These are phyloP conservation scores for Populus hybrid DNA, from an alignment of 441 rosid species.

Conservation along the genomic window DNA sequence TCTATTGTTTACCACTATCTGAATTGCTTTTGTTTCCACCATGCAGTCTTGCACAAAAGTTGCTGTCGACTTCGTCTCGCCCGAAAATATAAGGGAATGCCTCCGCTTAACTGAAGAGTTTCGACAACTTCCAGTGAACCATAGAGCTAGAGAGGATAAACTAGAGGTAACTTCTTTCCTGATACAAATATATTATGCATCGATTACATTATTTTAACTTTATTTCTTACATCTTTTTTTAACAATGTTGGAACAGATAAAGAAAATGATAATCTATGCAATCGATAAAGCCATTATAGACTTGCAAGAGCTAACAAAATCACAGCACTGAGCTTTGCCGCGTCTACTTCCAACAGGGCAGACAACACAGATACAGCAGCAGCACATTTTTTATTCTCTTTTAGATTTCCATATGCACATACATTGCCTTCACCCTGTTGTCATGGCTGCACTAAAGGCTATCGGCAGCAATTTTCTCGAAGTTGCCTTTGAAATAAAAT, in stretches of 20 bases:
- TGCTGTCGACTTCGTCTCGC: slow-evolving; percentile 91
- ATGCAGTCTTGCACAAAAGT: slow-evolving; percentile 88
- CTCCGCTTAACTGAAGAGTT: slow-evolving; percentile 76
- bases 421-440: background rate
- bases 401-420: background rate
- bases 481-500: background rate
- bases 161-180: slow-evolving; percentile 54
- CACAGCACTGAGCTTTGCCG: background rate
- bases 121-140: slow-evolving; percentile 77
- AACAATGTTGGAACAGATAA: slow-evolving; percentile 44
- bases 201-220: background rate
- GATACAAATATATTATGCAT: background rate
- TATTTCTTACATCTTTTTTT: background rate
- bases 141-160: slow-evolving; percentile 85
- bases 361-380: background rate
- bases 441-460: background rate
- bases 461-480: background rate
- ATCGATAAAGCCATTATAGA: slow-evolving; percentile 46
- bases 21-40: background rate
- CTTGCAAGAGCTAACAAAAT: slow-evolving; percentile 20
- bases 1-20: background rate
- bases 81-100: slow-evolving; percentile 75
- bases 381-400: background rate
- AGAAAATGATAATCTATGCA: slow-evolving; percentile 79
- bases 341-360: background rate